Evolutionary conservation across 169 alveolate species (phyloP).

Genomic region (Cryptosporidium felis): DNA sequence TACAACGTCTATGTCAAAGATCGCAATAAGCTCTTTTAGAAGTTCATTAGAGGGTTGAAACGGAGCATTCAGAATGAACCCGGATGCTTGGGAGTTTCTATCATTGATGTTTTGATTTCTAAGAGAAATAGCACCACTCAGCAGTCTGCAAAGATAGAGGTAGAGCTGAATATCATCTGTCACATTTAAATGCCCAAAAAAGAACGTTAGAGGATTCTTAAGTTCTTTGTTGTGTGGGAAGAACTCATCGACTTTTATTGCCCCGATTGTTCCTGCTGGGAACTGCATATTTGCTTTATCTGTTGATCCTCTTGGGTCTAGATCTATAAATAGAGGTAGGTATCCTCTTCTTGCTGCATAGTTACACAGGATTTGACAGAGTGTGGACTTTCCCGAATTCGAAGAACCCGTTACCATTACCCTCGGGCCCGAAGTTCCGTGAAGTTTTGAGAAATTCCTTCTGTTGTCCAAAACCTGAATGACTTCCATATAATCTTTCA

Average conservation of each 20-base stretch:
- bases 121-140: constrained; percentile 43
- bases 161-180: constrained; percentile 81
- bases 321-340: constrained; percentile 84
- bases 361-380: constrained; percentile 81
- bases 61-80: constrained; percentile 88
- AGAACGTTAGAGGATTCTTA: constrained; percentile 80
- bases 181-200: constrained; percentile 81
- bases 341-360: constrained; percentile 86
- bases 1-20: constrained; percentile 80
- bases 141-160: constrained; percentile 29
- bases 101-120: constrained; percentile 47
- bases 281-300: constrained; percentile 80
- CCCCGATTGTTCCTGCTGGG: constrained; percentile 80
- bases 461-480: constrained; percentile 80
- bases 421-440: constrained; percentile 84
- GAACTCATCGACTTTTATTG: constrained; percentile 66
- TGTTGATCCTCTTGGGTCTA: constrained; percentile 84
- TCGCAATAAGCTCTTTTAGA: constrained; percentile 78
- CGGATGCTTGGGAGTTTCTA: constrained; percentile 72
- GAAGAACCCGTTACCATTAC: constrained; percentile 86
- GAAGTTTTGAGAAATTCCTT: constrained; percentile 82
- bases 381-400: constrained; percentile 87
- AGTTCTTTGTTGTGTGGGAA: constrained; percentile 70
- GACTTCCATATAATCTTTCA: constrained; percentile 84
- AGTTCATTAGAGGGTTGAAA: constrained; percentile 80